These are phyloP conservation scores for Saccharomycopsis phalli DNA, from an alignment of 1,139 yeast species.

Conservation along the genomic window DNA sequence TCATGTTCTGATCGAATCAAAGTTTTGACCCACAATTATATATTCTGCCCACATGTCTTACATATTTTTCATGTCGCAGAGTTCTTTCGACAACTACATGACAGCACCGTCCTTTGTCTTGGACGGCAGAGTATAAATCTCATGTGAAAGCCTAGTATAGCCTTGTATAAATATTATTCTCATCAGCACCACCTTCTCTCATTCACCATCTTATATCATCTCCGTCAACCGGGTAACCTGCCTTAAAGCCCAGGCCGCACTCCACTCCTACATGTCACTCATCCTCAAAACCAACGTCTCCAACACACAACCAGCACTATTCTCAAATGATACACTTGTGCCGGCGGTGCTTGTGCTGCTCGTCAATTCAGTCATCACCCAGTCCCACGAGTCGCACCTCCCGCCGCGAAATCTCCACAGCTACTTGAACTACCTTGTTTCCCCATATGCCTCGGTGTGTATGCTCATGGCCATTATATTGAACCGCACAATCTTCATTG, in stretches of 20 bases:
- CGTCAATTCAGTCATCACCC: constrained; percentile 26
- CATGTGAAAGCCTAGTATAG: no score
- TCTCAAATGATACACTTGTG: not conserved
- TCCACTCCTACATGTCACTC: not conserved
- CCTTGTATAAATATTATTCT: no score
- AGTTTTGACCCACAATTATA: no score
- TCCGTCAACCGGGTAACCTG: not conserved
- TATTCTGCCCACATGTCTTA: no score
- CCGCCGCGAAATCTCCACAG: constrained; percentile 24
- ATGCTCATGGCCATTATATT: constrained; percentile 56
- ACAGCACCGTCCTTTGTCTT: no score
- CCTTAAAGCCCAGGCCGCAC: not conserved
- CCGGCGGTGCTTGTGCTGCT: constrained; percentile 3
- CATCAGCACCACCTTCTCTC: no score
- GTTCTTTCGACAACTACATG: no score
- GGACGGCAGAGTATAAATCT: no score
- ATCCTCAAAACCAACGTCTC: not conserved
- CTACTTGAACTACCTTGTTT: constrained; percentile 34
- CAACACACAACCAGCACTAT: not conserved
- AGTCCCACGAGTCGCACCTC: constrained; percentile 26
- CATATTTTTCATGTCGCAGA: no score
- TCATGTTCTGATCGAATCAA: no score
- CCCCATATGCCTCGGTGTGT: constrained; percentile 45
- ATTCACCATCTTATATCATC: no score
- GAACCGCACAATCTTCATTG: constrained; percentile 60